Percentiles rank a stretch among this genome's conserved stretches.
phyloP scores from a whole-genome alignment of 2,329 filamentous ascomycete species.

The Neopestalotiopsis rosae region DNA sequence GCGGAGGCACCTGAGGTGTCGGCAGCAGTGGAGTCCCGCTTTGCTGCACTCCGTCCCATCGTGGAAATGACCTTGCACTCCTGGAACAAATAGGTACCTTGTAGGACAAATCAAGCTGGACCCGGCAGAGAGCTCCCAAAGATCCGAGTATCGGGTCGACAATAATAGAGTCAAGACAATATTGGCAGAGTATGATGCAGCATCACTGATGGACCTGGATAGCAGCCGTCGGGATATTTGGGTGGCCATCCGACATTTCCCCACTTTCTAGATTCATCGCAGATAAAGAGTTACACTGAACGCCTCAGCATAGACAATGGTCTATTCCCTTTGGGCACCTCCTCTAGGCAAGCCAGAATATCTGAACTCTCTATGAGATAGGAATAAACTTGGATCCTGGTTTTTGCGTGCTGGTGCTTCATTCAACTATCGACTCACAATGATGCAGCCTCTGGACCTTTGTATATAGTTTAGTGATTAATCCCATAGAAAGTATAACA shows the following conservation, averaged over 20 bases:
- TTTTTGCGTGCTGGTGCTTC: too few relatives aligned
- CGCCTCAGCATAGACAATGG: neutral
- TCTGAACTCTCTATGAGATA: too few relatives aligned
- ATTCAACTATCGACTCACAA: too few relatives aligned
- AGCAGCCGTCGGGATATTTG: conserved; percentile 2
- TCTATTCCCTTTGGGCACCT: too few relatives aligned
- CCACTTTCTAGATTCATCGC: conserved; percentile 7
- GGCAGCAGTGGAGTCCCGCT: neutral
- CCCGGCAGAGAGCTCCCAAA: neutral
- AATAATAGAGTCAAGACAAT: neutral
- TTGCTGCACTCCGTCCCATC: conserved; percentile 4
- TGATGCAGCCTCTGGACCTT: too few relatives aligned
- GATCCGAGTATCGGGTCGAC: neutral
- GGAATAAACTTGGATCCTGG: too few relatives aligned
- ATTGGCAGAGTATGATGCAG: neutral
- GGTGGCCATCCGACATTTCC: neutral
- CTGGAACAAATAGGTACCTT: neutral
- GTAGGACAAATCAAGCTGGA: neutral
- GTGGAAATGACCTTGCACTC: neutral
- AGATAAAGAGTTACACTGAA: conserved; percentile 6
- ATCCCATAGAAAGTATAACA: too few relatives aligned
- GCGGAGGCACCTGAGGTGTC: neutral
- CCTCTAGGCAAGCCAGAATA: too few relatives aligned
- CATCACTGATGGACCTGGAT: neutral
- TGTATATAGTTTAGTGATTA: too few relatives aligned